Evolutionary conservation across 2,329 filamentous ascomycete genomes (phyloP).

Genomic region (Bipolaris zeicola): DNA sequence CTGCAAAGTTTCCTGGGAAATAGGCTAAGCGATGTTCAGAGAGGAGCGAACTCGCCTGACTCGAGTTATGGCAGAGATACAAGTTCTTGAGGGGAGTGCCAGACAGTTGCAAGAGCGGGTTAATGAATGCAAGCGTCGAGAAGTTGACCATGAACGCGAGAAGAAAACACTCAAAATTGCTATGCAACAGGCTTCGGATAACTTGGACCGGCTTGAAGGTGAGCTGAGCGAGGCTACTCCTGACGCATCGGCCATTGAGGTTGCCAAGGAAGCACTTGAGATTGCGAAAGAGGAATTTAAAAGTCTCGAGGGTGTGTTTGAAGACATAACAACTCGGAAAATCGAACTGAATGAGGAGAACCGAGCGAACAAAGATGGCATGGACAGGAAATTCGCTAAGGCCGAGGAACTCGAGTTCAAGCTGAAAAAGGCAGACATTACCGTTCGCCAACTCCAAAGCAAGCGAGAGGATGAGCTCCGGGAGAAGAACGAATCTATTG

Average conservation of each 20-base stretch:
- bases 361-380: conserved; percentile 32
- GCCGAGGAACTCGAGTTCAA: conserved; percentile 30
- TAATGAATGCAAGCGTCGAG: conserved; percentile 56
- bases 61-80: conserved; percentile 55
- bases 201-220: conserved; percentile 69
- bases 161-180: conserved; percentile 59
- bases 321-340: conserved; percentile 56
- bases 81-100: conserved; percentile 32
- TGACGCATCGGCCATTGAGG: conserved; percentile 62
- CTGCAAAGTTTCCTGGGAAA: background rate
- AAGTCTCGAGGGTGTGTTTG: conserved; percentile 48
- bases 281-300: conserved; percentile 58
- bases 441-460: conserved; percentile 36
- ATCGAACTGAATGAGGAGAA: conserved; percentile 50
- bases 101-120: conserved; percentile 47
- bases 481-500: conserved; percentile 51
- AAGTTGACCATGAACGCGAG: conserved; percentile 57
- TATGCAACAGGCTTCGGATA: conserved; percentile 65
- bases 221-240: conserved; percentile 63
- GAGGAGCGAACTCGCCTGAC: conserved; percentile 54
- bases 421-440: conserved; percentile 38
- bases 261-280: conserved; percentile 57
- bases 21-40: conserved; percentile 20
- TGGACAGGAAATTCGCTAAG: conserved; percentile 34
- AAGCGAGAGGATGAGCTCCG: conserved; percentile 45